Percentiles rank a stretch among this genome's conserved stretches.
These are phyloP conservation scores for Sclerotinia spermophila DNA, from an alignment of 2,329 filamentous ascomycete species.

Conservation along the genomic window DNA sequence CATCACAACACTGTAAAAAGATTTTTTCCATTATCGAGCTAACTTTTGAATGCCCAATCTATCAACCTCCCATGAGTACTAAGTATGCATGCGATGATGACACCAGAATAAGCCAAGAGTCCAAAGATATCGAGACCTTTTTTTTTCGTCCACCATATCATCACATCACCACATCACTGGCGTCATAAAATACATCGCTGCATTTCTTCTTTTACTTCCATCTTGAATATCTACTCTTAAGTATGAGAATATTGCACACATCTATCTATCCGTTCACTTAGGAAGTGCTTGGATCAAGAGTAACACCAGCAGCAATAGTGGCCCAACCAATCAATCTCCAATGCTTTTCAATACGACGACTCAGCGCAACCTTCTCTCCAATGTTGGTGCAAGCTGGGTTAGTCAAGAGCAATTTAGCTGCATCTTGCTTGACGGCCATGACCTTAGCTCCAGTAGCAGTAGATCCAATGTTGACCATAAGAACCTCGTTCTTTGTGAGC, in stretches of 20 bases:
- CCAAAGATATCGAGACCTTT: not conserved
- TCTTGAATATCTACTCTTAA: not conserved
- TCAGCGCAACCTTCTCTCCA: constrained; percentile 96
- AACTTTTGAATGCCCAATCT: constrained; percentile 33
- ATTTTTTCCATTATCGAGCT: constrained; percentile 20
- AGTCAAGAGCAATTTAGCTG: constrained; percentile 88
- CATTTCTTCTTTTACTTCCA: not conserved
- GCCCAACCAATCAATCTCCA: constrained; percentile 95
- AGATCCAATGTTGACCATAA: constrained; percentile 99
- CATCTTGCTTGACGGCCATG: constrained; percentile 94
- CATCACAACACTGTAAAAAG: not conserved
- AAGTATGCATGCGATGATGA: constrained; percentile 21
- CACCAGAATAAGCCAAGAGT: not conserved
- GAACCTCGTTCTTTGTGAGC: constrained; percentile 95
- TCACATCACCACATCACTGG: not conserved
- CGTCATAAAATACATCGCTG: not conserved
- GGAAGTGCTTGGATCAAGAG: constrained; percentile 36
- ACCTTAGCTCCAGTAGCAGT: constrained; percentile 98
- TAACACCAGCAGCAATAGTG: constrained; percentile 45
- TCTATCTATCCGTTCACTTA: constrained; percentile 19
- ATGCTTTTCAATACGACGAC: constrained; percentile 97
- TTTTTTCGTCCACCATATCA: not conserved
- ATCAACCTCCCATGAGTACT: constrained; percentile 26
- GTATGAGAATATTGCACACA: not conserved
- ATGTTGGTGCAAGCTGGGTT: constrained; percentile 95